phyloP scores from a whole-genome alignment of 1,284 basidiomycete genomes.

The Vanrija humicola region DNA sequence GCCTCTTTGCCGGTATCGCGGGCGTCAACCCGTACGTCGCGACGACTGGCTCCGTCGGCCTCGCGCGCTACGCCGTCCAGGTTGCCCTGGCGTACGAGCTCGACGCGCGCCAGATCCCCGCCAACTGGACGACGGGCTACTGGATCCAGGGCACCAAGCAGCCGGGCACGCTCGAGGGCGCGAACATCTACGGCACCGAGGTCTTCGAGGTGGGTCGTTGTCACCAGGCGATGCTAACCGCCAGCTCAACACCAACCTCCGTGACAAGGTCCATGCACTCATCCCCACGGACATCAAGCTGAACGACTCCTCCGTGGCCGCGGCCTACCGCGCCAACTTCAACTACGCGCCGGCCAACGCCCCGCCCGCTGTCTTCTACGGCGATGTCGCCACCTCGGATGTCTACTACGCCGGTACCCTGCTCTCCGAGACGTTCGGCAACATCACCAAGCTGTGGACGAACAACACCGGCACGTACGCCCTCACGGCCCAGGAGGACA shows the following conservation, averaged over 20 bases:
- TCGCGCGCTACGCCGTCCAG: slow-evolving; percentile 53
- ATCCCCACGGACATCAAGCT: slow-evolving; percentile 43
- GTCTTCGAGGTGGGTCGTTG: slow-evolving; percentile 46
- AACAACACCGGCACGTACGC: slow-evolving; percentile 44
- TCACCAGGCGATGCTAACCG: not conserved
- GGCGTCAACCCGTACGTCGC: slow-evolving; percentile 52
- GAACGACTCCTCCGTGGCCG: slow-evolving; percentile 46
- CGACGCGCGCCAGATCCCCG: slow-evolving; percentile 53
- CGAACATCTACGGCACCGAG: slow-evolving; percentile 54
- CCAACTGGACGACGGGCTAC: slow-evolving; percentile 53
- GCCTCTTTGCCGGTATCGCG: slow-evolving; percentile 52
- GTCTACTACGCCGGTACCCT: slow-evolving; percentile 52
- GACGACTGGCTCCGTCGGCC: slow-evolving; percentile 52
- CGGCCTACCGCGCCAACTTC: slow-evolving; percentile 45
- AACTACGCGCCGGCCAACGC: slow-evolving; percentile 42
- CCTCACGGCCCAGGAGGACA: slow-evolving; percentile 56
- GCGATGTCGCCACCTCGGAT: slow-evolving; percentile 52
- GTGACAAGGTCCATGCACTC: slow-evolving; percentile 46
- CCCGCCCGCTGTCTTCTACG: slow-evolving; percentile 45
- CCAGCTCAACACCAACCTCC: slow-evolving; percentile 52
- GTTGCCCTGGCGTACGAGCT: slow-evolving; percentile 54
- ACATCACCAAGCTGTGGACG: slow-evolving; percentile 51
- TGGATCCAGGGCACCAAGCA: slow-evolving; percentile 38
- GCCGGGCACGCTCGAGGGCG: slow-evolving; percentile 37
- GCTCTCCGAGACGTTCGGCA: slow-evolving; percentile 50